Base-by-base conservation (phyloP, 495 filamentous ascomycete species). In the Hyaloscypha finlandica region DNA sequence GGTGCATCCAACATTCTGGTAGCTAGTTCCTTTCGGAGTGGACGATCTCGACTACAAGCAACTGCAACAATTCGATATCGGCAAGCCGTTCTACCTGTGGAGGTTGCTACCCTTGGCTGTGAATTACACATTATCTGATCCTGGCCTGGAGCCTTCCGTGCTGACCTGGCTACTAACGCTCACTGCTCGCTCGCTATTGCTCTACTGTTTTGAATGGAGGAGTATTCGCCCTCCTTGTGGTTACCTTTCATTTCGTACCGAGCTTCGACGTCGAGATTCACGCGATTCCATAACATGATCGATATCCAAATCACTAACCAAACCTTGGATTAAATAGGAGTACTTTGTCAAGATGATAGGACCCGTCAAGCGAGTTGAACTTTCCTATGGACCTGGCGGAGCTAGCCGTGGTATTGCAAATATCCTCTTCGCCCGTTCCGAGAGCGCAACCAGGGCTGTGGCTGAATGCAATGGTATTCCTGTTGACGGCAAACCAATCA, bases 361-460 rank as follows among this genome's bases (percentile, higher is more conserved):
- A 54, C 89, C 91, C 59, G 90, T 97, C 78, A 97, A 93, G 84
- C 87, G 84, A 78, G 91, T 91, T 58, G 86, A 91, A 74, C 84
- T 99, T 72, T 92, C 91, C 37, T 98, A 98, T 78, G 94, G 94
- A 73, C 91, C 94, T 53, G 92, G 92, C 74, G 94, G 95, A 59
- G 84, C 84, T 35, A 97, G 94, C 84, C 92, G 93, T 77, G 95
- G 95, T 62, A 89, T 93, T 70, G 71, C 71, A 45, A 90, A 88
- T 8, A 88, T 94, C 69, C 81, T 87, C 67, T 99, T 98, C 81
- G 79, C 75, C 74, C 90, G 91, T 68, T 77, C 88, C 19, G 90
- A 90, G 67, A 90, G 88, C 56, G 96, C 93, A 60, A 85, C 83
- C 71, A 91, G 93, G 77, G 95, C 96, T 32, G 87, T 89, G 63